Conservation (phyloP, 2,329 filamentous ascomycete species). For the Colletotrichum zoysiae region DNA sequence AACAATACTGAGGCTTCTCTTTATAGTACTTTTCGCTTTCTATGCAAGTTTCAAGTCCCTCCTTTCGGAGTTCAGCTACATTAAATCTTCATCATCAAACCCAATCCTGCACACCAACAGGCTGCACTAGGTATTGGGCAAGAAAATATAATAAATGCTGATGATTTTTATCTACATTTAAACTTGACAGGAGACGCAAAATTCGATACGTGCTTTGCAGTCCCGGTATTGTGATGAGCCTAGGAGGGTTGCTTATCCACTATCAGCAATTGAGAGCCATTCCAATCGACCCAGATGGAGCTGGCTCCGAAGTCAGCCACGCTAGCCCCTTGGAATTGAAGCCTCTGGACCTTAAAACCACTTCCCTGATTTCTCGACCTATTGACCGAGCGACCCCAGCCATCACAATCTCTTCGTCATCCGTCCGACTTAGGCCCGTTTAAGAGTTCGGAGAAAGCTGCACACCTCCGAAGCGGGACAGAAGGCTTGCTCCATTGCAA, state of each 20-base stretch:
- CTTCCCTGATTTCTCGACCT: not conserved
- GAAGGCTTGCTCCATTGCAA: not conserved
- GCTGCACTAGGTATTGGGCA: not conserved
- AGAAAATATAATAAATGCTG: no score
- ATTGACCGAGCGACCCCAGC: not conserved
- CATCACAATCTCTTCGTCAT: not conserved
- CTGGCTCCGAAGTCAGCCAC: not conserved
- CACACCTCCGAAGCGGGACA: not conserved
- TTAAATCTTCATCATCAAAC: not conserved
- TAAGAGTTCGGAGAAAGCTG: slow-evolving; percentile 15
- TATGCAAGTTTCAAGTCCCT: not conserved
- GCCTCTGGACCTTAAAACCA: not conserved
- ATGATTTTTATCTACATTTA: no score
- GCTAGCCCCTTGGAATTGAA: not conserved
- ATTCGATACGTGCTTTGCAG: not conserved
- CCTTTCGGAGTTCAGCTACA: not conserved
- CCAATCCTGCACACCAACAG: not conserved
- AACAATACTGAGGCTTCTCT: not conserved
- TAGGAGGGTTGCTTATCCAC: not conserved
- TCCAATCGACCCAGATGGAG: not conserved
- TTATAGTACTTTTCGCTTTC: no score
- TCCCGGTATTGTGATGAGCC: not conserved
- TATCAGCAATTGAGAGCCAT: no score
- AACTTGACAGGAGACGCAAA: not conserved
- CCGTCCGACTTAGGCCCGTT: not conserved